Evolutionary conservation across 805 yeast species (phyloP), one percentile per base, ranked within the genome.

Genomic region (Candida piceae): DNA sequence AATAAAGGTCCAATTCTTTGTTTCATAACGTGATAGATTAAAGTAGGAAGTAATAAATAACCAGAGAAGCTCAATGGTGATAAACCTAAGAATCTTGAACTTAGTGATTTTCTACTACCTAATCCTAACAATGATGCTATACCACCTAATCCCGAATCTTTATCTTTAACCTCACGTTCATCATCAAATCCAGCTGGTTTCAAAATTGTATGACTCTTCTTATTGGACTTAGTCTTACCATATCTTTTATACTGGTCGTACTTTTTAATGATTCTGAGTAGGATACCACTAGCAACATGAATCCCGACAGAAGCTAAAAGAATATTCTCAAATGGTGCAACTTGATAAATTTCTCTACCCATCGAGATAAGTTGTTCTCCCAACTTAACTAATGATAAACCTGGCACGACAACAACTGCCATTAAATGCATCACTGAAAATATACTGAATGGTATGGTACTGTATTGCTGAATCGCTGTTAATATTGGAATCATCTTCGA

Each of bases 21-120:
- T 30, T 70, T 67, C 10, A 58, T 39, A 13, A 63, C 62, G 50
- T 84, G 93, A 29, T 58, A 67, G 0, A 45, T 33, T 1, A 77
- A 38, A 7, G 74, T 46, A 0, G 73, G 69, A 0, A 72, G 36
- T 25, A 80, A 59, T 4, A 74, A 29, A 49, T 75, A 76, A 0
- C 93, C 93, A 3, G 81, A 64, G 36, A 79, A 68, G 16, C 75
- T 65, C 16, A 78, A 55, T 3, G 87, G 86, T 2, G 83, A 60
- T 5, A 73, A 42, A 0, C 81, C 80, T 9, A 73, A 50, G 26
- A 48, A 50, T 32, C 64, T 57, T 13, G 67, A 65, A 5, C 72
- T 64, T 38, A 66, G 53, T 5, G 80, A 69, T 40, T 60, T 66
- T 42, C 70, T 65, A 18, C 71, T 59, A 1, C 83, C 84, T 16